Percentiles rank a stretch among this genome's conserved stretches.
Conservation (phyloP, 345 rosid genomes). For the Capsella bursapastoris region DNA sequence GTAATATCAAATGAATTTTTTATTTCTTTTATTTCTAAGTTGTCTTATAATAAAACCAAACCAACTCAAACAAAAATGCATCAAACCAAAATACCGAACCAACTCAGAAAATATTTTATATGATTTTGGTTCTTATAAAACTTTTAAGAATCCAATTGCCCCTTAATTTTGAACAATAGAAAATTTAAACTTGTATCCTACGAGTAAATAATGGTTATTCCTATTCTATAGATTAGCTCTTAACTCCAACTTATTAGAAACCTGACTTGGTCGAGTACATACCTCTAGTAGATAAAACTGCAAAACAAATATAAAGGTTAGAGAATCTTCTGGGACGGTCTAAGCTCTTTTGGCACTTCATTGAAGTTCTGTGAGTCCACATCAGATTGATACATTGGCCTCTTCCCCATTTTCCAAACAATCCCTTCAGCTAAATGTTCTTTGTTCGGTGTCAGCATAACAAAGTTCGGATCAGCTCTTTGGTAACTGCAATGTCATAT, state of each 20-base stretch:
- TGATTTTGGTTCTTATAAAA: too few relatives aligned
- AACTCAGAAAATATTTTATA: too few relatives aligned
- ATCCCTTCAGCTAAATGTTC: conserved; percentile 89
- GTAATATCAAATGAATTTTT: too few relatives aligned
- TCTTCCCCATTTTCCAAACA: conserved; percentile 66
- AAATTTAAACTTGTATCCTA: background rate
- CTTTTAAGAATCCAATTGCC: background rate
- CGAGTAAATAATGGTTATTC: background rate
- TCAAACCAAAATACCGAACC: background rate
- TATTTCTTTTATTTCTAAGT: too few relatives aligned
- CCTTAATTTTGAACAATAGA: background rate
- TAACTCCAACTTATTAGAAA: conserved; percentile 1
- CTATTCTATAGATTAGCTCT: background rate
- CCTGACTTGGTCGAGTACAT: background rate
- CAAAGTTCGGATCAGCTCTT: conserved; percentile 88
- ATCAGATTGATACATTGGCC: conserved; percentile 80
- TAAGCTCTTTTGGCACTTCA: conserved; percentile 66
- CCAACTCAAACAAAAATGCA: background rate
- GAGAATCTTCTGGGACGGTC: conserved; percentile 70
- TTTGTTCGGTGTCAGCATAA: conserved; percentile 89
- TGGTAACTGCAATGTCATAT: conserved; percentile 66
- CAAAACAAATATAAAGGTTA: conserved; percentile 5
- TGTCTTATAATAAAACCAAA: background rate
- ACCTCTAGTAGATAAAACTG: background rate
- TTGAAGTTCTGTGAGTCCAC: conserved; percentile 72